Evolutionary conservation across 495 filamentous ascomycete species (phyloP).

Genomic region (Amniculicola lignicola): DNA sequence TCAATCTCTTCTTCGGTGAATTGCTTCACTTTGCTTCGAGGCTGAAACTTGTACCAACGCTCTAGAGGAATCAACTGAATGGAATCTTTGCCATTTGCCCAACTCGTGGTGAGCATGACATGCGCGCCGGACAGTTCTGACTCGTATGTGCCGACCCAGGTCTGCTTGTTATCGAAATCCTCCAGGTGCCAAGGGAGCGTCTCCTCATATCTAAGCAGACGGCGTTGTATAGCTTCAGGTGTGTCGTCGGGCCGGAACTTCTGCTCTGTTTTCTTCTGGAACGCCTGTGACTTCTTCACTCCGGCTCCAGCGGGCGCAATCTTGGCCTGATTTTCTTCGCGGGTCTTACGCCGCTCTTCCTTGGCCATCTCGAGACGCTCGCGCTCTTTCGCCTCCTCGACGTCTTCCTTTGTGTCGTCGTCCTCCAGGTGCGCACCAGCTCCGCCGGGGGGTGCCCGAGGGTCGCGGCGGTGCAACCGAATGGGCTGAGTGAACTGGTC

Average conservation of each 20-base stretch:
- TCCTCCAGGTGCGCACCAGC: slow-evolving; percentile 47
- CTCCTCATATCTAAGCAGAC: slow-evolving; percentile 87
- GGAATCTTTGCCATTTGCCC: slow-evolving; percentile 36
- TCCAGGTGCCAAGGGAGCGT: slow-evolving; percentile 94
- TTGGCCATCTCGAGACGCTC: slow-evolving; percentile 68
- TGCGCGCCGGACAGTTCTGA: slow-evolving; percentile 73
- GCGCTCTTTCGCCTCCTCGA: slow-evolving; percentile 61
- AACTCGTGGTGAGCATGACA: slow-evolving; percentile 68
- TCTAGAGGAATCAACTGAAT: slow-evolving; percentile 79
- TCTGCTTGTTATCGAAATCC: slow-evolving; percentile 89
- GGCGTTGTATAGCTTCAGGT: slow-evolving; percentile 72
- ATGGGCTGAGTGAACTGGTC: slow-evolving; percentile 84
- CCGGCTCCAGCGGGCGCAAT: slow-evolving; percentile 72
- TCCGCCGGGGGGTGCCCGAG: slow-evolving; percentile 60
- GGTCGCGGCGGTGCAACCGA: slow-evolving; percentile 82
- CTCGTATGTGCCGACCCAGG: slow-evolving; percentile 89
- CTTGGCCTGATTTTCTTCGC: slow-evolving; percentile 77
- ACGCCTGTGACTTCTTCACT: slow-evolving; percentile 58
- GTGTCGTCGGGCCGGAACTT: slow-evolving; percentile 55
- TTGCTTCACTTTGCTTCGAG: slow-evolving; percentile 77
- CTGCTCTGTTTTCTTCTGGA: slow-evolving; percentile 74
- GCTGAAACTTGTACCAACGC: slow-evolving; percentile 89
- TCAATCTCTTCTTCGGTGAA: slow-evolving; percentile 84
- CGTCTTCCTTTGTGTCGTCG: slow-evolving; percentile 48
- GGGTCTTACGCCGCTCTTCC: slow-evolving; percentile 75